A percentile compares a stretch with the other conserved stretches of the same genome.
Evolutionary conservation across 2,329 filamentous ascomycete genomes (phyloP).

Genomic region (Aureobasidium melanogenum): DNA sequence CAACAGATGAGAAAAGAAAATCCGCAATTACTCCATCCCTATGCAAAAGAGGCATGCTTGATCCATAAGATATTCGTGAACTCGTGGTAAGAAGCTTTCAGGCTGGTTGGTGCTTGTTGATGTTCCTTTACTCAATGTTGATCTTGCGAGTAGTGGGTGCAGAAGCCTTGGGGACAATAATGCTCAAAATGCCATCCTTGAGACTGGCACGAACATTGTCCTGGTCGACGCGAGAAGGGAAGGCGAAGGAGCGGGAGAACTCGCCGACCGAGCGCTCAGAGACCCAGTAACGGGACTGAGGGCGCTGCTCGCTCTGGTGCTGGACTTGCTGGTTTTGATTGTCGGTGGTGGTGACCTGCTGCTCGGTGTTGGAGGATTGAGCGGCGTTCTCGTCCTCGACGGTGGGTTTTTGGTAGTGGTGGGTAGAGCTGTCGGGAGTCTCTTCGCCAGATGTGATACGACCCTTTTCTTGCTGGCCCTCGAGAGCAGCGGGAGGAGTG

Average conservation of each 20-base stretch:
- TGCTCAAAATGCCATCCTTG: conserved; percentile 51
- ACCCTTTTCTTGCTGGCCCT: conserved; percentile 26
- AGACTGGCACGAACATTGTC: conserved; percentile 52
- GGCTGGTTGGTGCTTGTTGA: neutral
- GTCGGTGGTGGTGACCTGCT: conserved; percentile 11
- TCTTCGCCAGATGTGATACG: conserved; percentile 17
- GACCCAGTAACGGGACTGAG: conserved; percentile 56
- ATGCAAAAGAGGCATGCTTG: neutral
- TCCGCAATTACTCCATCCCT: neutral
- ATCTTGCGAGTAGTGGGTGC: conserved; percentile 44
- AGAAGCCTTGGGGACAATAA: conserved; percentile 49
- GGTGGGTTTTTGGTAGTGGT: conserved; percentile 47
- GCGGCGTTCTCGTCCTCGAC: conserved; percentile 49
- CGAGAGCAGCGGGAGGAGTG: conserved; percentile 42
- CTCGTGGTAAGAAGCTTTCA: neutral
- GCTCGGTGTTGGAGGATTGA: conserved; percentile 5
- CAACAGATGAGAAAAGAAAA: neutral
- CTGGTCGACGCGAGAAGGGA: conserved; percentile 50
- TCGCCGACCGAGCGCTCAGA: conserved; percentile 50
- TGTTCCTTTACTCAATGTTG: conserved; percentile 41
- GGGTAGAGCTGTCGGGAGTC: conserved; percentile 18
- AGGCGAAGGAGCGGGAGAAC: conserved; percentile 51
- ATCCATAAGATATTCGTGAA: neutral
- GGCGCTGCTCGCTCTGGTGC: conserved; percentile 14
- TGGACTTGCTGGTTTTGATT: conserved; percentile 6